Evolutionary conservation across 164 flowering plant genomes (phyloP).

Genomic region (Piper longum): DNA sequence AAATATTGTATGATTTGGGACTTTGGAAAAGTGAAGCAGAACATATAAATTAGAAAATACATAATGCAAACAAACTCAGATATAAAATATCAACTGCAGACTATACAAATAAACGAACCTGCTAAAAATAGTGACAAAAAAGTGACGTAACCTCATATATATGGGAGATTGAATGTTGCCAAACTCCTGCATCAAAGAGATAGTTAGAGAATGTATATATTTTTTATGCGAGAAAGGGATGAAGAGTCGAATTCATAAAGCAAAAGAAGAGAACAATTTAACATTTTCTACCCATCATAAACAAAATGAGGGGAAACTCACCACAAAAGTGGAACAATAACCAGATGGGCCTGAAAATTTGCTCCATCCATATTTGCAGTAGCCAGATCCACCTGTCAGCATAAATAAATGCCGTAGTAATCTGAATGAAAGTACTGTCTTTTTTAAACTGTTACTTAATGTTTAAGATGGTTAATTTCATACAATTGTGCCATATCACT

Average conservation of each 20-base stretch:
- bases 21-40: neutral
- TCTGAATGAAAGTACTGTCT: neutral
- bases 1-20: neutral
- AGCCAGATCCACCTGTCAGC: slow-evolving; percentile 82
- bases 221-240: neutral
- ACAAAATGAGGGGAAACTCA: slow-evolving; percentile 17
- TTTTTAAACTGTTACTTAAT: neutral
- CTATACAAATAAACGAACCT: slow-evolving; percentile 23
- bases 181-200: slow-evolving; percentile 55
- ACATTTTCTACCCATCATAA: neutral
- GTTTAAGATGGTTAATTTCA: neutral
- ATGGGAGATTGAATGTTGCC: slow-evolving; percentile 85
- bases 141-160: slow-evolving; percentile 62
- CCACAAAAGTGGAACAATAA: slow-evolving; percentile 73
- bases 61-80: neutral
- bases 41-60: neutral
- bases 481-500: neutral
- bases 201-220: neutral
- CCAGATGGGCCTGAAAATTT: slow-evolving; percentile 68
- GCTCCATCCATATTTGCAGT: slow-evolving; percentile 97
- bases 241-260: neutral
- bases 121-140: slow-evolving; percentile 58
- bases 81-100: neutral
- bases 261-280: neutral
- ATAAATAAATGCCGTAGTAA: neutral